Evolutionary conservation across 192 early-diverging fungal species (phyloP), one percentile per base, ranked within the genome.

Genomic region (Lunasporangiospora selenospora): DNA sequence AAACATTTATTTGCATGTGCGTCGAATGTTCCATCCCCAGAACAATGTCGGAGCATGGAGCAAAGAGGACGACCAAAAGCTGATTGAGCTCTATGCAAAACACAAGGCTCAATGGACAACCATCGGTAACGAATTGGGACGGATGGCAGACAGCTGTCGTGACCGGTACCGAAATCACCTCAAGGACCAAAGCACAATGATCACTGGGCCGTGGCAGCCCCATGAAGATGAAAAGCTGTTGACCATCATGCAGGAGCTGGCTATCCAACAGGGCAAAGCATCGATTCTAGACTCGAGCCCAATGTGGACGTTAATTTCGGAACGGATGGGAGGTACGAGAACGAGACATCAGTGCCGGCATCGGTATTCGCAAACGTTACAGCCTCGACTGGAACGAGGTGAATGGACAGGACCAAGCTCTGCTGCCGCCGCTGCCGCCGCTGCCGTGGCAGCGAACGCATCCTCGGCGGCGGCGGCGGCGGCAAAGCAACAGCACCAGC

Each of bases 91-190:
- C n/a, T 46, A 63, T 31, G 43, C 53, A 23, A 42, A 65, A 29
- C 57, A 78, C 30, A 66, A 62, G 16, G 62, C 60, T 11, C 65
- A 78, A 32, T 78, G 77, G 77, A 75, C 69, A 3, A 75, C 59
- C 3, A 78, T 78, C 23, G 77, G 77, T 32, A 52, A 43, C 16
- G 59, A 75, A 21, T 49, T 78, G 13, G 65, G 54, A 1, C 77
- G 77, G 23, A 78, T 67, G 69, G 69, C 64, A 19, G 59, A 58
- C 32, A 62, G 57, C 44, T 78, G 77, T 34, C 63, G 69, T 32
- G 77, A 78, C 33, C 62, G 77, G 3, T 78, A 63, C 48, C 50
- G 63, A 15, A 66, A 73, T 36, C 69, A 66, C 31, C 43, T 78
- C 18, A 60, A 65, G 50, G 62, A 71, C 29, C 51, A 49, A 36